phyloP scores from a whole-genome alignment of 164 flowering plant species.

The Vitis rotundifolia region DNA sequence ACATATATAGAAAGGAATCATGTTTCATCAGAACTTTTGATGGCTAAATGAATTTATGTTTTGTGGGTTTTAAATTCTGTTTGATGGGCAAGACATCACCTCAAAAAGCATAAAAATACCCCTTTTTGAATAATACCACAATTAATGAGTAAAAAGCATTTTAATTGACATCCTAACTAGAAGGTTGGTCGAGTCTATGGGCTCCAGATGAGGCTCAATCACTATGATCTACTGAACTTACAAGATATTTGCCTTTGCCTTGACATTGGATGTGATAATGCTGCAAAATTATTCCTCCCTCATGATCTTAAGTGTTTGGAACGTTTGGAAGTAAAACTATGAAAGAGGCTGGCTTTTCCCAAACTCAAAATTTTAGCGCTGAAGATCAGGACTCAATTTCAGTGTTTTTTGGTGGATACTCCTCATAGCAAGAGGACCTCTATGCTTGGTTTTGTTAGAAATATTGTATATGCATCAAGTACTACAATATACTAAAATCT shows the following conservation, averaged over 20 bases:
- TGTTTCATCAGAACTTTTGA: too few species aligned
- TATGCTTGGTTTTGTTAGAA: too few species aligned
- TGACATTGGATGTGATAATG: background rate
- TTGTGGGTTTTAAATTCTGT: too few species aligned
- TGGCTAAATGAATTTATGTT: too few species aligned
- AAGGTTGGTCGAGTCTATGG: background rate
- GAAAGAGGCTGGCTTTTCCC: background rate
- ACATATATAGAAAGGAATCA: too few species aligned
- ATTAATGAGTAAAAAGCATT: background rate
- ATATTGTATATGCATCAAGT: too few species aligned
- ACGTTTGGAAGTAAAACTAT: background rate
- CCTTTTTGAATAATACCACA: too few species aligned
- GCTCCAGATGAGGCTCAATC: background rate
- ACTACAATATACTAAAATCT: too few species aligned
- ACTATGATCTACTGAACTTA: background rate
- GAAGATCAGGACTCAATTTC: background rate
- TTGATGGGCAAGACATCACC: background rate
- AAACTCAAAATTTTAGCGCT: background rate
- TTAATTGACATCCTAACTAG: background rate
- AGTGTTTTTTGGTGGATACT: too few species aligned
- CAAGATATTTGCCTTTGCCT: background rate
- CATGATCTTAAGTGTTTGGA: background rate
- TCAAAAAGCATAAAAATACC: background rate
- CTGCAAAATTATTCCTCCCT: background rate
- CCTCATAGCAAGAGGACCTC: too few species aligned